Evolutionary conservation across 2,329 filamentous ascomycete genomes (phyloP).

Genomic region (Apiospora kogelbergensis): DNA sequence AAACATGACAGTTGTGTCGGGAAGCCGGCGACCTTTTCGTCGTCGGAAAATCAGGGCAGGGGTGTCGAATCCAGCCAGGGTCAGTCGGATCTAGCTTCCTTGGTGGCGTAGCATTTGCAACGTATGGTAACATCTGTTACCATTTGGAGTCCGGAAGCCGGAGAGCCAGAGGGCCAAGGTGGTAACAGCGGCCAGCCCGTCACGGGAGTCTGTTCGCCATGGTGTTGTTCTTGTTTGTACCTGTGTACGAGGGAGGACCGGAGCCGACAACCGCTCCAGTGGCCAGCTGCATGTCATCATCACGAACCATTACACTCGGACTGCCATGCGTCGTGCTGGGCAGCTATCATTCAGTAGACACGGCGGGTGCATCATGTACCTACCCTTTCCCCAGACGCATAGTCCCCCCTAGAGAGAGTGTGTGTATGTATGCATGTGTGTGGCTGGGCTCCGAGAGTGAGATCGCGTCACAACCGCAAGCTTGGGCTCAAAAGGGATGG

Average conservation of each 20-base stretch:
- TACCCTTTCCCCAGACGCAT: not conserved
- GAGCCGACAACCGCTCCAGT: not conserved
- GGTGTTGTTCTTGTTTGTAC: not conserved
- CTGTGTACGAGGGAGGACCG: not conserved
- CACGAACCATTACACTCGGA: not conserved
- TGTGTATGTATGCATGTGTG: not conserved
- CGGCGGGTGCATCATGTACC: not conserved
- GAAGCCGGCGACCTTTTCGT: not conserved
- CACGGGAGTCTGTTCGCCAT: not conserved
- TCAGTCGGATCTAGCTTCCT: conserved; percentile 1
- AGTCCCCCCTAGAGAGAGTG: not conserved
- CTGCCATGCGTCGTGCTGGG: not conserved
- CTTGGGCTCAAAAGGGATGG: not conserved
- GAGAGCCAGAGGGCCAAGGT: not conserved
- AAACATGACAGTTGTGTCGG: not conserved
- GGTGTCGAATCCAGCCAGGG: not conserved
- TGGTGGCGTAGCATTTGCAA: not conserved
- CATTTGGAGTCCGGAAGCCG: not conserved
- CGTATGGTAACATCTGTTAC: not conserved
- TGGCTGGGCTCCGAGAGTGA: not conserved
- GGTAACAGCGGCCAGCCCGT: not conserved
- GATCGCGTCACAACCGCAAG: not conserved
- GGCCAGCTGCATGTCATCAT: not conserved
- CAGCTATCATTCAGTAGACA: not conserved
- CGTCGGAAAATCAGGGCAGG: not conserved